A percentile compares a stretch with the other conserved stretches of the same genome.
These are phyloP conservation scores for Saccharomycopsis sp. DNA, from an alignment of 805 yeast genomes.

Conservation along the genomic window DNA sequence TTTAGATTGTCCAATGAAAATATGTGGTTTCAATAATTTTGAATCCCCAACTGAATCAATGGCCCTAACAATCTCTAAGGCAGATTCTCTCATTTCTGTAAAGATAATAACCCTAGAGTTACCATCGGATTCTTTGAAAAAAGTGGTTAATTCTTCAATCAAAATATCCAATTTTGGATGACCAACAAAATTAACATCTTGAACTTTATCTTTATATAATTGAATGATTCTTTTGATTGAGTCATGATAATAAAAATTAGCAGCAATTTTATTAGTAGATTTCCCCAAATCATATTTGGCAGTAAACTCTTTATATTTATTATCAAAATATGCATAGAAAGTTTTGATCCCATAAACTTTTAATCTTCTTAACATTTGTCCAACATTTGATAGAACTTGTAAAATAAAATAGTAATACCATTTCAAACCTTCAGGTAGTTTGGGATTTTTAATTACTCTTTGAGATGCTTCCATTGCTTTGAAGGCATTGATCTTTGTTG, in stretches of 20 bases:
- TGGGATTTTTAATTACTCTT: conserved; percentile 40
- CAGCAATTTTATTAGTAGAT: conserved; percentile 52
- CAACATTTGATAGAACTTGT: conserved; percentile 57
- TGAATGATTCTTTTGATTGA: conserved; percentile 35
- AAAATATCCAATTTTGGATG: conserved; percentile 54
- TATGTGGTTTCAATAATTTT: conserved; percentile 49
- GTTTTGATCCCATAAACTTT: conserved; percentile 76
- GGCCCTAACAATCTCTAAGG: conserved; percentile 68
- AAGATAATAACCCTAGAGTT: conserved; percentile 77
- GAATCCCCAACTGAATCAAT: conserved; percentile 34
- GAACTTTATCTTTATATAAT: conserved; percentile 34
- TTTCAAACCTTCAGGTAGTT: conserved; percentile 56
- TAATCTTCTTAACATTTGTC: conserved; percentile 58
- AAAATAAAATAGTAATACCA: conserved; percentile 61
- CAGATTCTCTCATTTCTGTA: conserved; percentile 84
- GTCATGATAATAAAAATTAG: conserved; percentile 47
- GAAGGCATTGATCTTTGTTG: conserved; percentile 59
- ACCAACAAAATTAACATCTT: conserved; percentile 28
- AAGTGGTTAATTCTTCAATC: conserved; percentile 44
- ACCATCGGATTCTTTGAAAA: conserved; percentile 34
- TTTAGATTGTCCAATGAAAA: conserved; percentile 86
- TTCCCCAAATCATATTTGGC: conserved; percentile 50
- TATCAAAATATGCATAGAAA: conserved; percentile 56
- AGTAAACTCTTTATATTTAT: conserved; percentile 46
- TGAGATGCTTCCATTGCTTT: conserved; percentile 61